Percentiles rank a stretch among this genome's conserved stretches.
Conservation (phyloP, 352 stramenopile genomes). For the Plasmopara halstedii region DNA sequence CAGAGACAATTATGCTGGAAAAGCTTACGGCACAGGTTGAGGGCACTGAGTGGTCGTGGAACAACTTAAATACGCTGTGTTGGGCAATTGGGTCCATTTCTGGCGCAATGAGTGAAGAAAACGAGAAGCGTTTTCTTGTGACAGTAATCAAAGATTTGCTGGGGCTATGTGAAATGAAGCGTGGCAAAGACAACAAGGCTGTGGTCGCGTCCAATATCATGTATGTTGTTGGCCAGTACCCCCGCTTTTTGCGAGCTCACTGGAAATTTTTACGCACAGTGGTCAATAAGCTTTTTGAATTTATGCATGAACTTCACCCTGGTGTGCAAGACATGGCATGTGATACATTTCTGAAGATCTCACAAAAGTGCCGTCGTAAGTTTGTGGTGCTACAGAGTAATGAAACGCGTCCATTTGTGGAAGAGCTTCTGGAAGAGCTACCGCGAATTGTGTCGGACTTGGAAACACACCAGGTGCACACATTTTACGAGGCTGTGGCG, state of each 20-base stretch:
- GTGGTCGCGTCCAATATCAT: constrained; percentile 99
- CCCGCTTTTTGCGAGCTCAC: constrained; percentile 97
- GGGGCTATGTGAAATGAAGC: constrained; percentile 96
- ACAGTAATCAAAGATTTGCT: constrained; percentile 99
- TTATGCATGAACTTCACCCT: constrained; percentile 99
- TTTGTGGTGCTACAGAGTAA: constrained; percentile 96
- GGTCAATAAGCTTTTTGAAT: constrained; percentile 99
- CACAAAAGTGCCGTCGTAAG: constrained; percentile 95
- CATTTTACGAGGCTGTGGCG: constrained; percentile 98
- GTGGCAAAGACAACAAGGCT: constrained; percentile 99
- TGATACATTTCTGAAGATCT: constrained; percentile 99
- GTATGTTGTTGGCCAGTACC: constrained; percentile 99
- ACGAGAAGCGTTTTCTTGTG: constrained; percentile 99
- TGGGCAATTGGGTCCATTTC: constrained; percentile 99
- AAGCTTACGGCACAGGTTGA: constrained; percentile 93
- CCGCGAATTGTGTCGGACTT: constrained; percentile 95
- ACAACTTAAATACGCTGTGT: constrained; percentile 99
- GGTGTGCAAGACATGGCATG: constrained; percentile 99
- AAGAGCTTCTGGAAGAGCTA: constrained; percentile 94
- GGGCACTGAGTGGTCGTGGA: constrained; percentile 89
- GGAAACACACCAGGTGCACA: constrained; percentile 98
- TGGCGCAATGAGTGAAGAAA: constrained; percentile 98
- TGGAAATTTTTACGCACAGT: constrained; percentile 99
- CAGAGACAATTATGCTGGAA: constrained; percentile 98
- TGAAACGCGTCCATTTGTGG: constrained; percentile 93